Evolutionary conservation across 2,329 filamentous ascomycete genomes (phyloP), one percentile per base, ranked within the genome.

Genomic region (Ilyonectria mors-panacis): DNA sequence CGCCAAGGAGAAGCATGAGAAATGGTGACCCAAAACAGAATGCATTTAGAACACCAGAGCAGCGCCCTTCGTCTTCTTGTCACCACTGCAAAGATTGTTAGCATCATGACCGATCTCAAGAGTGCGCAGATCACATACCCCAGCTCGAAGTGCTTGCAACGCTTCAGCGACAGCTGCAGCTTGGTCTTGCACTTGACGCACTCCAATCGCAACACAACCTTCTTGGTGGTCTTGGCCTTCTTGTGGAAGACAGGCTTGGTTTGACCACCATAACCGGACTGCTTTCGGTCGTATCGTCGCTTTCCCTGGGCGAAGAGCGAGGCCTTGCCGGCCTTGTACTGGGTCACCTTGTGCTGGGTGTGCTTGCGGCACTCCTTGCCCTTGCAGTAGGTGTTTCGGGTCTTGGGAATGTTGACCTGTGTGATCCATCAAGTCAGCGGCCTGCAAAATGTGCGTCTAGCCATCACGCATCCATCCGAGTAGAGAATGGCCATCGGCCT

Each of bases 11-110:
- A 83, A 81, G 78, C 80, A 81, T 78, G 75, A 81, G 78, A 79
- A 78, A 79, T 78, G 79, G 77, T 81, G 77, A 80, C 78, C 78
- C 79, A 76, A 80, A 79, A 77, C 77, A 80, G 81, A 86, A 86
- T 81, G 83, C 86, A 89, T 87, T 92, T 97, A 99, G 91, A 99
- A 99, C 82, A 99, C 96, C 83, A 99, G 92, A 86, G 96, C 96
- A 81, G 96, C 96, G 93, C 96, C 96, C 94, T 99, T 99, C 81
- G 96, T 99, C 94, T 99, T 99, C 95, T 99, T 99, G 93, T 99
- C 96, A 91, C 96, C 96, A 92, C 96, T 97, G 79, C 80, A 77
- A 64, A 72, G 69, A 67, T 65, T 56, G 80, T 88, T 82, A 88
- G 85, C 73, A 80, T 76, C 21, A n/a, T 10, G 7, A 33, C 30